Evolutionary conservation across 805 yeast species (phyloP), one percentile per base, ranked within the genome.

Genomic region (Starmerella kuoi): DNA sequence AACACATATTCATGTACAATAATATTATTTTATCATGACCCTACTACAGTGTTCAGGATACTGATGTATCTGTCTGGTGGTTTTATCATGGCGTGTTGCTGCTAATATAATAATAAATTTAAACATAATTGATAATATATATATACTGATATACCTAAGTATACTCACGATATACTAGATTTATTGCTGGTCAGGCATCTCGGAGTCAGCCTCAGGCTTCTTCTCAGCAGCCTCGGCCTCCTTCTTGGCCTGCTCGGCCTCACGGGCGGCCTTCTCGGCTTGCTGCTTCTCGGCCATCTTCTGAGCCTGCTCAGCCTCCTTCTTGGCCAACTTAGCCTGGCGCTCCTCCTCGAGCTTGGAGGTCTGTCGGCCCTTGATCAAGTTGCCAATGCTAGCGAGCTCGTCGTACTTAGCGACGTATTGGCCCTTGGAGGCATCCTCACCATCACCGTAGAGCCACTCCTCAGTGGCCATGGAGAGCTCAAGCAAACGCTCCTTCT

Each of bases 371-470:
- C 95, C 97, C 70, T 79, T 82, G 67, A 91, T 85, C 55, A 91
- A 69, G 73, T 91, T 88, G 65, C 98, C 98, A 55, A 79, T 70
- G 33, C 94, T 74, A 35, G 95, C 94, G 60, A 91, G 77, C 67
- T 91, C 98, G 69, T 91, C 97, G 68, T 86, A 86, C 68, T 83
- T 87, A 60, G 98, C 97, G 66, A 93, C 79, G 73, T 88, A 91
- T 64, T 81, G 84, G 57, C 91, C 98, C 76, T 91, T 87, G 59
- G 87, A 73, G 50, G 96, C 76, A 65, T 91, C 99, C 62, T 83
- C 86, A 61, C 97, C 97, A 44, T 86, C 98, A 49, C 82, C 94
- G 67, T 91, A 91, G 59, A 91, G 76, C 99, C 99, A 91, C 61
- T 88, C 95, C 74, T 91, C 98, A 53, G 97, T 77, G 64, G 77